phyloP scores from a whole-genome alignment of 108 stramenopile genomes.

The Skeletonema menzelii region DNA sequence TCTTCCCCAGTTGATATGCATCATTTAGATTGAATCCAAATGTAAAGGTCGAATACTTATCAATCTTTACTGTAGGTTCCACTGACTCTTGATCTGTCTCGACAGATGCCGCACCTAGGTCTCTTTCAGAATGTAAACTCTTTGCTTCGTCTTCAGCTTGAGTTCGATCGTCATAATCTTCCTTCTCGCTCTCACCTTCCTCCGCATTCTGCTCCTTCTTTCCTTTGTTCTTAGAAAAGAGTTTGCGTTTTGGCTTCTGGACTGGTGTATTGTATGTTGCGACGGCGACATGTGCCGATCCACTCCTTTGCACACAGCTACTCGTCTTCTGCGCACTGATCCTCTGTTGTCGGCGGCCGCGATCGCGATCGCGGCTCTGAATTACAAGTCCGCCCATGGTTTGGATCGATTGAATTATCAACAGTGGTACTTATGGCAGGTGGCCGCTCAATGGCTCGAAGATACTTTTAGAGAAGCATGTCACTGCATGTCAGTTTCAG shows the following conservation, averaged over 20 bases:
- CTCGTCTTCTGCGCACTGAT: not conserved
- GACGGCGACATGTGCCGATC: not conserved
- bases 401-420: too few species aligned
- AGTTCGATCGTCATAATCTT: not conserved
- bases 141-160: not conserved
- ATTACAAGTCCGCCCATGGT: not conserved
- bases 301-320: not conserved
- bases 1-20: not conserved
- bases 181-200: not conserved
- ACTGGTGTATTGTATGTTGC: not conserved
- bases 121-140: not conserved
- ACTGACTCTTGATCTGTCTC: not conserved
- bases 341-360: not conserved
- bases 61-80: not conserved
- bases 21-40: not conserved
- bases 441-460: too few species aligned
- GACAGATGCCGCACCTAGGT: not conserved
- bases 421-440: too few species aligned
- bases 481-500: too few species aligned
- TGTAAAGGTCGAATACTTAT: not conserved
- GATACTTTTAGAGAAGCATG: too few species aligned
- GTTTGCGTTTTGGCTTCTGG: not conserved
- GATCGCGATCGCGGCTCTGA: not conserved
- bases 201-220: not conserved
- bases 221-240: not conserved